Base-by-base conservation (phyloP, 257 asterid species). In the Knoxia roxburghii region DNA sequence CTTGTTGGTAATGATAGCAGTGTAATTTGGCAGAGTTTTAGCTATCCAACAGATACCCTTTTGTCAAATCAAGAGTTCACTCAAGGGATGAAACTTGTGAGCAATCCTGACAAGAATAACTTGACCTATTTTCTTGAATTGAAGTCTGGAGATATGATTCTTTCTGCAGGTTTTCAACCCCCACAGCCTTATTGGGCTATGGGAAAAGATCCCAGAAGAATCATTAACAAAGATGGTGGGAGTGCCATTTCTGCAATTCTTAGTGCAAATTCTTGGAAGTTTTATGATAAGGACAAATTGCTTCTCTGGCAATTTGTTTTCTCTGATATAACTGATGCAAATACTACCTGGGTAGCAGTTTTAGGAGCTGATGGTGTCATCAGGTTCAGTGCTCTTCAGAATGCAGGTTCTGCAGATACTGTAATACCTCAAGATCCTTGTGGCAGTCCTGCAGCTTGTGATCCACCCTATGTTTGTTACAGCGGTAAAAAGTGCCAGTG, bases 151-250 rank as follows among this genome's bases (percentile, higher is more conserved):
- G 89, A 86, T 69, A 67, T 93, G 90, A 20, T 83, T 72, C 86
- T 93, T 8, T 88, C 85, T 1, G 96, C 89, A 1, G 84, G 68
- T 68, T 93, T 81, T 58, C 58, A 29, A 15, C 78, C 86, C 35
- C 86, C 85, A 1, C 99, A 90, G 75, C 86, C 88, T n/a, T 93
- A 90, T 61, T 93, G 99, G 99, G 78, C 95, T 33, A 81, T 85
- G 88, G 75, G 81, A 8, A 71, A 73, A 3, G 98, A 91, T 61
- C 69, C 61, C 18, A 79, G 98, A 52, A 89, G 69, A 75, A 89
- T 85, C 60, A 84, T 85, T 69, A 87, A 91, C 51, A 76, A 75
- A 69, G 82, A 58, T 57, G 82, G 84, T 0, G 87, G 81, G 13
- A 57, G 9, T 30, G 86, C 78, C 40, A 20, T 73, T 27, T 83